These are phyloP conservation scores for Diversispora eburnea DNA, from an alignment of 192 early-diverging fungal species.

Conservation along the genomic window DNA sequence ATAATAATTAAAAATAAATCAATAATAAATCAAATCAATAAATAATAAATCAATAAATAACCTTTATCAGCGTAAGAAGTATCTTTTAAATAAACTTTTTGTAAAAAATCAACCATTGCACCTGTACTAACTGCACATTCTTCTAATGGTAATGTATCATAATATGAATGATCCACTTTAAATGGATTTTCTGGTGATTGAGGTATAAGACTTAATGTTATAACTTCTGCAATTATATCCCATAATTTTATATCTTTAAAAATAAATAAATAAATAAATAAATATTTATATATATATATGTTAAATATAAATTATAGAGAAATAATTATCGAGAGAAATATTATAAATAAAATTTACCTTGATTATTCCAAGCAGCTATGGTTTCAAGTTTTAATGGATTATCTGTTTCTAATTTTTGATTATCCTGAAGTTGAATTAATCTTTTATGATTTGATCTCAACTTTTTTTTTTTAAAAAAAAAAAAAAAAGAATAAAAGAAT, in stretches of 20 bases:
- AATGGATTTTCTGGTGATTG: conserved; percentile 61
- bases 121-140: conserved; percentile 62
- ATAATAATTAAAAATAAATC: background rate
- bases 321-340: background rate
- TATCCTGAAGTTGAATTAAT: conserved; percentile 45
- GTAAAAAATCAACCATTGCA: conserved; percentile 64
- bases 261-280: background rate
- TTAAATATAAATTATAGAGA: background rate
- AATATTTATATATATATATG: background rate
- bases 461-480: conserved; percentile 17
- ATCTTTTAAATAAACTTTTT: conserved; percentile 53
- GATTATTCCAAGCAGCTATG: conserved; percentile 59
- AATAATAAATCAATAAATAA: too few species aligned
- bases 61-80: conserved; percentile 40
- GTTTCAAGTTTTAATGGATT: conserved; percentile 62
- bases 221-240: conserved; percentile 68
- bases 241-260: conserved; percentile 54
- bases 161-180: conserved; percentile 57
- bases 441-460: conserved; percentile 58
- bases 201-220: conserved; percentile 50
- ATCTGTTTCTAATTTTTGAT: conserved; percentile 55
- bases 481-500: too few species aligned
- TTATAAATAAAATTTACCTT: conserved; percentile 30
- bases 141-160: conserved; percentile 58
- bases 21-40: too few species aligned